A percentile compares a stretch with the other conserved stretches of the same genome.
Evolutionary conservation across 2,329 filamentous ascomycete species (phyloP).

Genomic region (Hypoxylon sp.): DNA sequence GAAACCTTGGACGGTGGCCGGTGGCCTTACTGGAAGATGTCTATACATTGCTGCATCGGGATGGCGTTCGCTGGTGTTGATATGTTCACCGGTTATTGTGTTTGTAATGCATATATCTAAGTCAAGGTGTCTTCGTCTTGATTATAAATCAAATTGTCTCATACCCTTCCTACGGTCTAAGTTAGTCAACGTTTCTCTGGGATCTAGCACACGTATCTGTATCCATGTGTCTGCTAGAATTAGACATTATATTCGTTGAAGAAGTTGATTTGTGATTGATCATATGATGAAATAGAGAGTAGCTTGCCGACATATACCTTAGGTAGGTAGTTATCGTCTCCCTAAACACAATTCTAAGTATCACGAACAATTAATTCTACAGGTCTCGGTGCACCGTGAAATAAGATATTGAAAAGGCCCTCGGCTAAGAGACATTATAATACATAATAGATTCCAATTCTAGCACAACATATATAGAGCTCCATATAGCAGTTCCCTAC

Average conservation of each 20-base stretch:
- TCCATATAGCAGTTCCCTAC: too few relatives aligned
- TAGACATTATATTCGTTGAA: neutral
- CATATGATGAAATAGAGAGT: too few relatives aligned
- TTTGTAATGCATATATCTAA: slow-evolving; percentile 19
- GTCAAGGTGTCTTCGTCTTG: slow-evolving; percentile 9
- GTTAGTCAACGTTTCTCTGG: too few relatives aligned
- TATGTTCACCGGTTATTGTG: slow-evolving; percentile 4
- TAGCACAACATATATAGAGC: too few relatives aligned
- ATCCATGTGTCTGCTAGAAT: neutral
- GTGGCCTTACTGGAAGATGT: neutral
- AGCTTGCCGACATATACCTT: too few relatives aligned
- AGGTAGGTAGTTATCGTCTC: too few relatives aligned
- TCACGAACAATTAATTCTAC: too few relatives aligned
- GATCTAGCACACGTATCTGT: neutral
- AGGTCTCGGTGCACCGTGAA: too few relatives aligned
- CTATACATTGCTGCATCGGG: slow-evolving; percentile 30
- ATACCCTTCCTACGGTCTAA: neutral
- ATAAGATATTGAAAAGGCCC: too few relatives aligned
- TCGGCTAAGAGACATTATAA: too few relatives aligned
- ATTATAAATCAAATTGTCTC: slow-evolving; percentile 19
- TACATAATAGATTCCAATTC: too few relatives aligned
- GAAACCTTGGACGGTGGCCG: neutral
- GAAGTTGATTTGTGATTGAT: neutral
- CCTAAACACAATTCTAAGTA: too few relatives aligned
- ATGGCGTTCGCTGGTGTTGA: slow-evolving; percentile 31